phyloP scores from a whole-genome alignment of 352 stramenopile genomes.

The Aphanomyces astaci region DNA sequence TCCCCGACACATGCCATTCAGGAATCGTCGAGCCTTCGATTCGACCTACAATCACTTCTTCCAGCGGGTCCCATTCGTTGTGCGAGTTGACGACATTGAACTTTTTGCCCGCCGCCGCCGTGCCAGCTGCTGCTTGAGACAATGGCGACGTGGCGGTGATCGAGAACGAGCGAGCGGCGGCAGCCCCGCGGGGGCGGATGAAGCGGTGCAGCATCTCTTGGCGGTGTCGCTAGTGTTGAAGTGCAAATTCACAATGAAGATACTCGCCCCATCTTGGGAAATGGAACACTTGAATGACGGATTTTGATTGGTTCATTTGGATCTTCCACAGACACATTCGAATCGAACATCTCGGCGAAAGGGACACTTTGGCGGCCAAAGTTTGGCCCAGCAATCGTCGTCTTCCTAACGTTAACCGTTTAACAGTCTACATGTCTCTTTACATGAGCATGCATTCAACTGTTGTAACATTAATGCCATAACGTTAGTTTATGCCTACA shows the following conservation, averaged over 20 bases:
- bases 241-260: neutral
- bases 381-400: no score
- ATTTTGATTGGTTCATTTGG: neutral
- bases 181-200: neutral
- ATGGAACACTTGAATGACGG: neutral
- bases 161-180: neutral
- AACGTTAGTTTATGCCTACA: no score
- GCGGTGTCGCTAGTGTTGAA: neutral
- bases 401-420: no score
- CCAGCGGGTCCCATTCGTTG: conserved; percentile 86
- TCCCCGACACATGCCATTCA: conserved; percentile 86
- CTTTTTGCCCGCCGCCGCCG: neutral
- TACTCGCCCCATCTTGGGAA: neutral
- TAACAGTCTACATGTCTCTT: no score
- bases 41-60: conserved; percentile 86
- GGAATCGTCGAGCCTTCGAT: conserved; percentile 85
- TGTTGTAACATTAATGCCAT: no score
- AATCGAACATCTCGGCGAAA: neutral
- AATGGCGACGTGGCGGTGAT: neutral
- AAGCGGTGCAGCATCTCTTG: neutral
- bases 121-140: neutral
- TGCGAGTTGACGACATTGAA: conserved; percentile 70
- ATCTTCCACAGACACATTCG: neutral
- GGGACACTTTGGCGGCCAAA: neutral
- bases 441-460: no score